Evolutionary conservation across 2,329 filamentous ascomycete genomes (phyloP).

Genomic region (Paramyrothecium sp.): DNA sequence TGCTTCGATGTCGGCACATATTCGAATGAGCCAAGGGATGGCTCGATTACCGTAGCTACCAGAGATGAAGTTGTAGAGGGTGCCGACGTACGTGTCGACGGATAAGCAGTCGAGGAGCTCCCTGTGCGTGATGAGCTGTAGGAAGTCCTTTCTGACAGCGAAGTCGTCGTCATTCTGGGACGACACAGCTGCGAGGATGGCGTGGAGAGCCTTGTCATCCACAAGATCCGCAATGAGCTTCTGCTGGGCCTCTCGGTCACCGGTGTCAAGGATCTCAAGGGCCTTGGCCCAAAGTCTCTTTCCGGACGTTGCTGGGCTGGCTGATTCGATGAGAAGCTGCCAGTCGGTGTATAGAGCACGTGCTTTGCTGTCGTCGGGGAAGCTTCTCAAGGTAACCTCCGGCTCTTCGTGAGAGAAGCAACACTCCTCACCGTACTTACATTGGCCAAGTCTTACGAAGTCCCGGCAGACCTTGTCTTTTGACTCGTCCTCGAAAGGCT

Average conservation of each 20-base stretch:
- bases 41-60: conserved; percentile 23
- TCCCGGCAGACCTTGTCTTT: no score
- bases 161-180: background rate
- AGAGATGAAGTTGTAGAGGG: conserved; percentile 26
- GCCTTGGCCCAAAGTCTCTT: background rate
- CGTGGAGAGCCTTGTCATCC: background rate
- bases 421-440: background rate
- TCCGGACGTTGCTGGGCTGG: background rate
- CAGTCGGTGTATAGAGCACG: background rate
- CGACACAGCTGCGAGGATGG: background rate
- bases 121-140: conserved; percentile 27
- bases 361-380: background rate
- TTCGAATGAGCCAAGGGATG: conserved; percentile 19
- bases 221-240: background rate
- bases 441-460: background rate
- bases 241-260: background rate
- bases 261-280: background rate
- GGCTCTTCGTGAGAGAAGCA: background rate
- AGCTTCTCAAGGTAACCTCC: background rate
- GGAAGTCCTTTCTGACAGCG: conserved; percentile 12
- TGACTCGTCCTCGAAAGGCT: no score
- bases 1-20: background rate
- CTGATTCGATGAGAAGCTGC: background rate
- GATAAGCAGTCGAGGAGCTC: conserved; percentile 28
- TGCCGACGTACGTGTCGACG: conserved; percentile 30